Evolutionary conservation across 768 basidiomycete genomes (phyloP).

Genomic region (Termitomyces heimii): DNA sequence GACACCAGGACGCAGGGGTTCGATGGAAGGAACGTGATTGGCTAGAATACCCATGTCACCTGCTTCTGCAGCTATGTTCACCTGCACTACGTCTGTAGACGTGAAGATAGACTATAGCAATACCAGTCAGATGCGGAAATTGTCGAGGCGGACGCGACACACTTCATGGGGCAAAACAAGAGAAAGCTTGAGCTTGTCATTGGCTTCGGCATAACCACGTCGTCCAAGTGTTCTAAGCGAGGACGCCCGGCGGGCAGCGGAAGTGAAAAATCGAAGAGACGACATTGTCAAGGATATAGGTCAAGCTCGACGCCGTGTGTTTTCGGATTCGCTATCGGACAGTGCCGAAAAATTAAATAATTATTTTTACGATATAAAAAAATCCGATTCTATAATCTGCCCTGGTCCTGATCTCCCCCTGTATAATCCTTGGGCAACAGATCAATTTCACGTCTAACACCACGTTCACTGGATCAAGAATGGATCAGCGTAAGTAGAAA

Average conservation of each 20-base stretch:
- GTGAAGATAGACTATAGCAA: slow-evolving; percentile 75
- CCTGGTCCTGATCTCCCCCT: slow-evolving; percentile 39
- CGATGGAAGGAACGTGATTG: slow-evolving; percentile 97
- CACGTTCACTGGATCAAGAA: slow-evolving; percentile 48
- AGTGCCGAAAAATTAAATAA: slow-evolving; percentile 12
- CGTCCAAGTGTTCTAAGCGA: slow-evolving; percentile 44
- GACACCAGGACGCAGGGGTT: slow-evolving; percentile 89
- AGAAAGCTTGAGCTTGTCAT: slow-evolving; percentile 88
- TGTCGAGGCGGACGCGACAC: slow-evolving; percentile 12
- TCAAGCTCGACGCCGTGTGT: slow-evolving; percentile 28
- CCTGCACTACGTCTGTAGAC: slow-evolving; percentile 89
- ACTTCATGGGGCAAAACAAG: slow-evolving; percentile 96
- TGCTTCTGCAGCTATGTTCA: slow-evolving; percentile 88
- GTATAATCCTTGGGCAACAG: slow-evolving; percentile 60
- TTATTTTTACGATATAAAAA: not conserved
- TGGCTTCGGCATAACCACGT: slow-evolving; percentile 89
- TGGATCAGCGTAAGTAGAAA: not conserved
- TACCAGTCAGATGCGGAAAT: not conserved
- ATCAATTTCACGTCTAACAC: slow-evolving; percentile 52
- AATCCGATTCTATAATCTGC: slow-evolving; percentile 26
- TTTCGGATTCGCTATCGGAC: slow-evolving; percentile 30
- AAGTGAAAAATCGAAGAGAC: slow-evolving; percentile 64
- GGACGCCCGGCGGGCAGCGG: slow-evolving; percentile 55
- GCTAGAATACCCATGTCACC: slow-evolving; percentile 99
- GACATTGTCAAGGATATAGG: slow-evolving; percentile 48